Conservation (phyloP, 768 basidiomycete genomes). For the Serendipita vermifera region DNA sequence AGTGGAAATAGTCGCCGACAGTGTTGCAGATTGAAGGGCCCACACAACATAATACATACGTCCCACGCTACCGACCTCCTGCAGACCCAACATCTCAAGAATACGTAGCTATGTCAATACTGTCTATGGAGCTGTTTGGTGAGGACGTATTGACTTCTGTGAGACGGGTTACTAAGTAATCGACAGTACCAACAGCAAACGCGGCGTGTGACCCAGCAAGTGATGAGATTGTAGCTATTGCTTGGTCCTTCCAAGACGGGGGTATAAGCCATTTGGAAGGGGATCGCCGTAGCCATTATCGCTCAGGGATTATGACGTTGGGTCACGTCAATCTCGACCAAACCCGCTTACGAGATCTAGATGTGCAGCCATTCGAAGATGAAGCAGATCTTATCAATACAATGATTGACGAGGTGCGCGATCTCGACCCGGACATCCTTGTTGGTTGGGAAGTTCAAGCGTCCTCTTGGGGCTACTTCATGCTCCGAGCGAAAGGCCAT, state of each 20-base stretch:
- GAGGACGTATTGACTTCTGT: slow-evolving; percentile 18
- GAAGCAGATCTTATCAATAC: slow-evolving; percentile 77
- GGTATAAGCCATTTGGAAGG: slow-evolving; percentile 27
- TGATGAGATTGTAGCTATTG: slow-evolving; percentile 54
- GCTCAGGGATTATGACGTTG: slow-evolving; percentile 44
- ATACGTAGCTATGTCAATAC: slow-evolving; percentile 59
- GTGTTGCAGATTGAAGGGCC: slow-evolving; percentile 63
- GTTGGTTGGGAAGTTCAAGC: slow-evolving; percentile 86
- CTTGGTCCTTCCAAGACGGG: slow-evolving; percentile 57
- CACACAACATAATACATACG: slow-evolving; percentile 62
- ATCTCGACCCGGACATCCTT: slow-evolving; percentile 82
- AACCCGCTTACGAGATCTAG: slow-evolving; percentile 31
- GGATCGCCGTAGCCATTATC: slow-evolving; percentile 22
- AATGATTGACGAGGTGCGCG: slow-evolving; percentile 56
- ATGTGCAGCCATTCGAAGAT: slow-evolving; percentile 40
- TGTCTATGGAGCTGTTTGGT: slow-evolving; percentile 84
- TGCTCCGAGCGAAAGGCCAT: slow-evolving; percentile 46
- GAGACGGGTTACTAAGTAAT: background rate
- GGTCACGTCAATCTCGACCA: slow-evolving; percentile 28
- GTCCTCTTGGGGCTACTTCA: slow-evolving; percentile 82
- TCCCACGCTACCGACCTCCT: slow-evolving; percentile 40
- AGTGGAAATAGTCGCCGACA: no score
- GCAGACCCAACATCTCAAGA: slow-evolving; percentile 36
- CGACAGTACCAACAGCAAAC: slow-evolving; percentile 43
- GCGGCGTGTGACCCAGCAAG: slow-evolving; percentile 51